These are phyloP conservation scores for Tanacetum coccineum DNA, from an alignment of 129 eudicot species.

Conservation along the genomic window DNA sequence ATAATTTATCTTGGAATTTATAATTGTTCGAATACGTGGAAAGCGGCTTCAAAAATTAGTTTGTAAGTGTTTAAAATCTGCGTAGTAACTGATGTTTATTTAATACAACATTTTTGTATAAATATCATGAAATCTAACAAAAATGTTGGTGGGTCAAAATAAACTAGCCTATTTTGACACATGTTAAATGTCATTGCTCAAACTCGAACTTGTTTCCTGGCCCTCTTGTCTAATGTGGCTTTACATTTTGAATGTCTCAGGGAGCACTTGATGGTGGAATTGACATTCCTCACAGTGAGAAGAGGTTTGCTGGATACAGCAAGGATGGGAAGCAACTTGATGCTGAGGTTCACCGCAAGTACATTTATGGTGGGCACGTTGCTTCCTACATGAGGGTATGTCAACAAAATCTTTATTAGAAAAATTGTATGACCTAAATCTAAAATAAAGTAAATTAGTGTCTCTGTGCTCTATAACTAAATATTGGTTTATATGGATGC, in stretches of 20 bases:
- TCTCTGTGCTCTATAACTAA: not conserved
- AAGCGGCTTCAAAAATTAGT: no score
- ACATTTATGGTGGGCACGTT: constrained; percentile 2
- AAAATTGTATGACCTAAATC: no score
- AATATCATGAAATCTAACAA: no score
- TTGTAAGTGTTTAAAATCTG: no score
- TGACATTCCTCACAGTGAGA: constrained; percentile 77
- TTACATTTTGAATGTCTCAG: not conserved
- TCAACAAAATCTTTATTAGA: not conserved
- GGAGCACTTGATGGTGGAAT: constrained; percentile 92
- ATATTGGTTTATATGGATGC: no score
- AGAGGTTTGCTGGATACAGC: constrained; percentile 73
- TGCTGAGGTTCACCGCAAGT: not conserved
- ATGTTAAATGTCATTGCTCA: not conserved
- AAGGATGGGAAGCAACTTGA: constrained; percentile 75
- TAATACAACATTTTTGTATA: no score
- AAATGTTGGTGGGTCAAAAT: not conserved
- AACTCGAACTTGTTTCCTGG: not conserved
- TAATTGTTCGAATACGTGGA: no score
- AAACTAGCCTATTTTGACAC: not conserved
- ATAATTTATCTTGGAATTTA: no score
- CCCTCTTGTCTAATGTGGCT: no score
- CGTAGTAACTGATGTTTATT: no score
- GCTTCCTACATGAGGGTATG: not conserved
- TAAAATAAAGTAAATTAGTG: no score